Percentiles rank a stretch among this genome's conserved stretches.
These are phyloP conservation scores for Pyracantha coccinea DNA, from an alignment of 331 rosid species.

Conservation along the genomic window DNA sequence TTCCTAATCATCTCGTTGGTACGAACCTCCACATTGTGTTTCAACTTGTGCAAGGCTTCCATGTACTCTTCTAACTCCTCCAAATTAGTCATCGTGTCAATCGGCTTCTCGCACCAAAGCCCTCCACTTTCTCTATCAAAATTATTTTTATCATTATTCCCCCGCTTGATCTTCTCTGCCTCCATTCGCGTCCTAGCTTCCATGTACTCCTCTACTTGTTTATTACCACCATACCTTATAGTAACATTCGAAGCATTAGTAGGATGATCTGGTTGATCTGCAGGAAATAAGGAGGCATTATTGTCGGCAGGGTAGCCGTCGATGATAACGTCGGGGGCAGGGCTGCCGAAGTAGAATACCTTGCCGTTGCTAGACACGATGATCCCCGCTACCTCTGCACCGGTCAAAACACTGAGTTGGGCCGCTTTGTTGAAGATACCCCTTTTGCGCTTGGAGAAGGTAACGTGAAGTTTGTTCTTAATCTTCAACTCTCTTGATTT, in stretches of 20 bases:
- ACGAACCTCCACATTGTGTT: not conserved
- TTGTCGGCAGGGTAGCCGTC: not conserved
- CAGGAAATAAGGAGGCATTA: too few species aligned
- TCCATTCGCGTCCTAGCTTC: not conserved
- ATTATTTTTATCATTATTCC: not conserved
- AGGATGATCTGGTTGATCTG: too few species aligned
- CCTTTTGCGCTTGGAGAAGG: constrained; percentile 17
- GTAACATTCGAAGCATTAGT: too few species aligned
- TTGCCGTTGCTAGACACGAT: constrained; percentile 10
- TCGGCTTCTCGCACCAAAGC: constrained; percentile 11
- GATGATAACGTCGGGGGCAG: not conserved
- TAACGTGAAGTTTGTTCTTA: constrained; percentile 9
- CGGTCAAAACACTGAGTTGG: constrained; percentile 9
- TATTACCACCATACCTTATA: not conserved
- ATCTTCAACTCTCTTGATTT: constrained; percentile 11
- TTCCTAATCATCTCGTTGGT: not conserved
- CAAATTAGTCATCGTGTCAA: constrained; percentile 2
- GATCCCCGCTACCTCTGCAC: not conserved
- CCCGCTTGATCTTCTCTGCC: constrained; percentile 4
- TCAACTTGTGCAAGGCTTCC: constrained; percentile 3
- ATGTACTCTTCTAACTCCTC: constrained; percentile 14
- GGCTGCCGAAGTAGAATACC: constrained; percentile 5
- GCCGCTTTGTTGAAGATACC: constrained; percentile 17
- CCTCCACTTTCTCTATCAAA: not conserved
- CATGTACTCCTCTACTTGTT: not conserved